Evolutionary conservation across 225 moss, liverwort and hornwort species (phyloP), one percentile per base, ranked within the genome.

Genomic region (Asterella californica): DNA sequence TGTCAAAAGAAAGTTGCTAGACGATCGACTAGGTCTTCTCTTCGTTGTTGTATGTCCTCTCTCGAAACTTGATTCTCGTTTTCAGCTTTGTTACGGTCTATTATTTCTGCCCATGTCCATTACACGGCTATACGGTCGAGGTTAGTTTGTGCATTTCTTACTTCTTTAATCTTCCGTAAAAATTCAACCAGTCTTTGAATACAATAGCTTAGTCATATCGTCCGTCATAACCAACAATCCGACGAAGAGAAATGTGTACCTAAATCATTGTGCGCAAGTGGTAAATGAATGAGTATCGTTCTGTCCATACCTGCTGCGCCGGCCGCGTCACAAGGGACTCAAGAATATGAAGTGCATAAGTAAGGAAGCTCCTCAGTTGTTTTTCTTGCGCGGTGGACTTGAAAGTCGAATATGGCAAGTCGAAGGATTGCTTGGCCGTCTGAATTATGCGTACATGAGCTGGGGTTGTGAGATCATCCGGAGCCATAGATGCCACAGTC

Each of bases 401-500:
- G 25, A 30, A n/a, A 0, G n/a, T 46, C 46, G 47, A 77, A 25
- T 27, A 64, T 29, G 62, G 63, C 6, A 33, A 8, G 45, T 77
- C 47, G 11, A 48, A 47, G 1, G 27, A 64, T 9, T 62, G 64
- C 1, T 45, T 77, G 57, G 54, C 32, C 45, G n/a, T 76, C 1
- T 36, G 38, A 59, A 17, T 17, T 18, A 6, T 17, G 15, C 10
- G 60, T 18, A 38, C 33, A 59, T 25, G 9, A 62, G 61, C 12
- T 62, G 47, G 53, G 21, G 38, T 11, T 47, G 63, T 64, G 29
- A 77, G 63, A 25, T 81, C 73, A 46, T 74, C 75, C 9, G 81
- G 75, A 48, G 73, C 81, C 53, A 74, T 74, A 30, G 81, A 34
- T 52, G 72, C 72, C 25, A 75, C 75, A 48, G 74, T 50, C 47